Percentiles rank a stretch among this genome's conserved stretches.
Conservation (phyloP, 345 rosid species). For the Passiflora organensis region DNA sequence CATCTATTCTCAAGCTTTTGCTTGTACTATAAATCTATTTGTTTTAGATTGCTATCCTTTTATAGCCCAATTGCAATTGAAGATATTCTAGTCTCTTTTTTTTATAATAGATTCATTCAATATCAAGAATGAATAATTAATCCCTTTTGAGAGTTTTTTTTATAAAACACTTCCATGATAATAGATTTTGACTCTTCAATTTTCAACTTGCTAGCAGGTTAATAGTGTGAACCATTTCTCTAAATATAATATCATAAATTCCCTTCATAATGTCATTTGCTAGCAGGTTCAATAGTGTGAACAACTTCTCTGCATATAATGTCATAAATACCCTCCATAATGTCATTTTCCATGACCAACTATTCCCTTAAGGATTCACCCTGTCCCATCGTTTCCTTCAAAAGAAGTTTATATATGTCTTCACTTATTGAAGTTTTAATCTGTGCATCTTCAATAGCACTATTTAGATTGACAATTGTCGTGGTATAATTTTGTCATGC, state of each 20-base stretch:
- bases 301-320: constrained; percentile 35
- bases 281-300: constrained; percentile 21
- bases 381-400: constrained; percentile 37
- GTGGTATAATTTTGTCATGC: no score
- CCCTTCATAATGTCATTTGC: constrained; percentile 32
- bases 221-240: constrained; percentile 46
- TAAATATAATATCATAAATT: constrained; percentile 29
- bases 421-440: constrained; percentile 46
- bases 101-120: no score
- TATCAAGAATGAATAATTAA: no score
- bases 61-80: constrained; percentile 32
- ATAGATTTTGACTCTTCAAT: no score
- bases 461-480: constrained; percentile 35
- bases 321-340: constrained; percentile 33
- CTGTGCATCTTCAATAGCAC: constrained; percentile 41
- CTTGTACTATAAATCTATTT: constrained; percentile 37
- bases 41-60: constrained; percentile 37
- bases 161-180: no score
- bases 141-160: no score
- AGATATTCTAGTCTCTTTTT: constrained; percentile 63
- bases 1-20: constrained; percentile 49
- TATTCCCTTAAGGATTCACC: constrained; percentile 29
- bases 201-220: no score
- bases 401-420: constrained; percentile 44
- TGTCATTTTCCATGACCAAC: constrained; percentile 28